Conservation (phyloP, 129 eudicot species). For the Tanacetum coccineum region DNA sequence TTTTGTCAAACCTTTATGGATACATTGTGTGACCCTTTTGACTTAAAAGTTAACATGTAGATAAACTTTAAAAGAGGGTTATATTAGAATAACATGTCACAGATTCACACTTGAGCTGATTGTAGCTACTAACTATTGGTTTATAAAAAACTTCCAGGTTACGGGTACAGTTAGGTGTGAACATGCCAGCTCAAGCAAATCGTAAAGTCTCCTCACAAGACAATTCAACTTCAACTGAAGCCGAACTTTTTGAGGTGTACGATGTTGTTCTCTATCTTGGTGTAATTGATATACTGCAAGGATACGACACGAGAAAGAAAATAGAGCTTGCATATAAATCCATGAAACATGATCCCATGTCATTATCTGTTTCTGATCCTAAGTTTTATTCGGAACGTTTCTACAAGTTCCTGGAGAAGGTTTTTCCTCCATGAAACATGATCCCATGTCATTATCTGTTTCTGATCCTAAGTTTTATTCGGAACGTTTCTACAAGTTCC, state of each 20-base stretch:
- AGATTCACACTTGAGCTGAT: no score
- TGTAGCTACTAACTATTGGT: not conserved
- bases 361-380: slow-evolving; percentile 64
- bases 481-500: slow-evolving; percentile 51
- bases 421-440: slow-evolving; percentile 48
- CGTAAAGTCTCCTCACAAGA: slow-evolving; percentile 45
- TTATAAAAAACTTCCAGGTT: slow-evolving; percentile 42
- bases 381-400: slow-evolving; percentile 62
- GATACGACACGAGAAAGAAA: slow-evolving; percentile 70
- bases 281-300: slow-evolving; percentile 69
- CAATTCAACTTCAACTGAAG: slow-evolving; percentile 37
- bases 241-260: slow-evolving; percentile 73
- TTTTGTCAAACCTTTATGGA: no score
- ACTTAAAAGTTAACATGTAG: no score
- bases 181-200: slow-evolving; percentile 91
- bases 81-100: no score
- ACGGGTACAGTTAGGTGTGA: slow-evolving; percentile 71
- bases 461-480: slow-evolving; percentile 62
- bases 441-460: slow-evolving; percentile 63
- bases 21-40: no score
- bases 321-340: slow-evolving; percentile 68
- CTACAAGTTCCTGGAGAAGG: slow-evolving; percentile 45
- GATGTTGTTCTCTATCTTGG: slow-evolving; percentile 83
- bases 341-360: slow-evolving; percentile 45
- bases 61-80: no score